phyloP scores from a whole-genome alignment of 2,329 filamentous ascomycete genomes.

The Colletotrichum tofieldiae region DNA sequence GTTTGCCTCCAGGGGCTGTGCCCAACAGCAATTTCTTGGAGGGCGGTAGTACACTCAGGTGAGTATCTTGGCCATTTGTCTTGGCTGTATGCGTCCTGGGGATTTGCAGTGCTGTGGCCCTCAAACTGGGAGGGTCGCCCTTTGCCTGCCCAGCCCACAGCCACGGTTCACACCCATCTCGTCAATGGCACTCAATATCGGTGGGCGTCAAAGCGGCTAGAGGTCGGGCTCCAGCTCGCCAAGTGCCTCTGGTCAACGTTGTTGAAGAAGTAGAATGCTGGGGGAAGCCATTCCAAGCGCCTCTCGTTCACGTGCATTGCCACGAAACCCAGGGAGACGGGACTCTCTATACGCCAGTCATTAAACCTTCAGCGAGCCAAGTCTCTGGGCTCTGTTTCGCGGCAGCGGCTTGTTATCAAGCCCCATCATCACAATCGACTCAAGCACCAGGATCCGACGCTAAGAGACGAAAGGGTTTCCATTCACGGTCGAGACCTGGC shows the following conservation, averaged over 20 bases:
- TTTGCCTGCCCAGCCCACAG: conserved; percentile 36
- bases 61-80: conserved; percentile 26
- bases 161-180: conserved; percentile 15
- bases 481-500: neutral
- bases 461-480: neutral
- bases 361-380: neutral
- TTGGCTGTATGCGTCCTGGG: conserved; percentile 16
- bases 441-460: neutral
- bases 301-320: neutral
- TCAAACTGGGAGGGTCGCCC: conserved; percentile 12
- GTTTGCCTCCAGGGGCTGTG: conserved; percentile 19
- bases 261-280: neutral
- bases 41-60: conserved; percentile 3
- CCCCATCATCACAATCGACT: conserved; percentile 8
- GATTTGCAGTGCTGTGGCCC: neutral
- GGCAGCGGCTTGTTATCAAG: conserved; percentile 1
- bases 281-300: neutral
- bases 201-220: neutral
- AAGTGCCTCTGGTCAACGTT: conserved; percentile 11
- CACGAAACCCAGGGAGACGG: neutral
- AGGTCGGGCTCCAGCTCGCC: neutral
- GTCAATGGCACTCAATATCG: neutral
- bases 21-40: conserved; percentile 12
- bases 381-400: neutral
- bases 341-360: neutral